Conservation (phyloP, 768 basidiomycete genomes). For the Boletus tomentosulus region DNA sequence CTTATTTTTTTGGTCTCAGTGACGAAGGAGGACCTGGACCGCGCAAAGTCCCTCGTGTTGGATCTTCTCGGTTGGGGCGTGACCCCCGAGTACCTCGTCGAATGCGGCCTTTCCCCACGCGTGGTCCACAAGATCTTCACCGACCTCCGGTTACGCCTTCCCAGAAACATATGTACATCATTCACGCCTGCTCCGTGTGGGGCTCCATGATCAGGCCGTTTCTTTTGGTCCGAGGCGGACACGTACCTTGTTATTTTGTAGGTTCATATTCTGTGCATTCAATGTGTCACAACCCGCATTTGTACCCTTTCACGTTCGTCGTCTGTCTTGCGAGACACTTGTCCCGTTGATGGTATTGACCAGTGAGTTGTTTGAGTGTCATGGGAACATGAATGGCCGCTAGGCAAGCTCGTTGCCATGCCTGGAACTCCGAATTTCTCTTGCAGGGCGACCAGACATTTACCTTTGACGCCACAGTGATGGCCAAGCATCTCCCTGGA, state of each 20-base stretch:
- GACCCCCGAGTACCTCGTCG: constrained; percentile 44
- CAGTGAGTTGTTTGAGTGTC: neutral
- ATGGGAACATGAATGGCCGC: neutral
- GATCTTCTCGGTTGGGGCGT: constrained; percentile 57
- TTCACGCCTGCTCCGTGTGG: neutral
- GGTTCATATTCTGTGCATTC: neutral
- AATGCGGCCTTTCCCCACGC: constrained; percentile 39
- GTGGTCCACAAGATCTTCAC: constrained; percentile 36
- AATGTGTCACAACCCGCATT: neutral
- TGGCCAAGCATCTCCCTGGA: neutral
- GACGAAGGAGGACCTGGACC: constrained; percentile 38
- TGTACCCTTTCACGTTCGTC: neutral
- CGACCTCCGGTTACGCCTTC: constrained; percentile 36
- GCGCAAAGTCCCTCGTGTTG: constrained; percentile 45
- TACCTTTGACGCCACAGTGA: too few species aligned
- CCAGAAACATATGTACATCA: constrained; percentile 12
- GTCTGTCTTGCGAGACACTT: neutral
- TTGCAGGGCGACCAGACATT: neutral
- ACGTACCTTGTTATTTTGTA: neutral
- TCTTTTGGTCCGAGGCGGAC: neutral
- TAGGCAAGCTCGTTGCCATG: neutral
- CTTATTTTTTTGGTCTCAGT: constrained; percentile 26
- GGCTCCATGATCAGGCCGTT: neutral
- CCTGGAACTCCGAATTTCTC: neutral
- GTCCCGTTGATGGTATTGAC: neutral